These are phyloP conservation scores for Gastroboletus turbinatus DNA, from an alignment of 1,284 basidiomycete species.

Conservation along the genomic window DNA sequence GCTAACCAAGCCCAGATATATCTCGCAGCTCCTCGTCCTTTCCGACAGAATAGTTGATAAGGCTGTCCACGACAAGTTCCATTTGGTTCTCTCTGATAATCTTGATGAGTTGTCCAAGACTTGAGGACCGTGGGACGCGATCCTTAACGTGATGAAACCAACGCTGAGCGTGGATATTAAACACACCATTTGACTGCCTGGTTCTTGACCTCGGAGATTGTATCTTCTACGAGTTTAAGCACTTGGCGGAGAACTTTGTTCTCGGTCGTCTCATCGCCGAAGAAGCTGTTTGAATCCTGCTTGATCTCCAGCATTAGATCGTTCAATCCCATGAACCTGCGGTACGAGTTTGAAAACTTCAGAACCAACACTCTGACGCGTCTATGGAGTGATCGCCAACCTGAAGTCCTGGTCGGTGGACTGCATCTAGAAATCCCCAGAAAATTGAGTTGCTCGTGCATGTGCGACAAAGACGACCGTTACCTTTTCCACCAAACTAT, in stretches of 20 bases:
- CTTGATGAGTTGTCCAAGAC: slow-evolving; percentile 84
- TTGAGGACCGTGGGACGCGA: slow-evolving; percentile 31
- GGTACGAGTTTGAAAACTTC: slow-evolving; percentile 9
- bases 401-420: slow-evolving; percentile 82
- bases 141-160: slow-evolving; percentile 5
- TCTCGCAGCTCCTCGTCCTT: slow-evolving; percentile 91
- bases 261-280: slow-evolving; percentile 81
- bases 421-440: slow-evolving; percentile 59
- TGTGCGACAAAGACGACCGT: background rate
- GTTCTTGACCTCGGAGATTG: slow-evolving; percentile 98
- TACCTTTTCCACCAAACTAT: slow-evolving; percentile 77
- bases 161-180: background rate
- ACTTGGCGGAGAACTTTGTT: slow-evolving; percentile 80
- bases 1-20: slow-evolving; percentile 87
- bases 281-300: slow-evolving; percentile 65
- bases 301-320: slow-evolving; percentile 88
- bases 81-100: slow-evolving; percentile 82
- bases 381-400: slow-evolving; percentile 39
- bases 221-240: slow-evolving; percentile 84
- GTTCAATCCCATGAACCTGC: slow-evolving; percentile 91
- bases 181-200: slow-evolving; percentile 90
- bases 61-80: slow-evolving; percentile 82
- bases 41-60: slow-evolving; percentile 82
- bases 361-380: slow-evolving; percentile 28
- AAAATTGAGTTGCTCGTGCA: slow-evolving; percentile 7